Conservation (phyloP, 768 basidiomycete species). For the Phaeotremella skinneri region DNA sequence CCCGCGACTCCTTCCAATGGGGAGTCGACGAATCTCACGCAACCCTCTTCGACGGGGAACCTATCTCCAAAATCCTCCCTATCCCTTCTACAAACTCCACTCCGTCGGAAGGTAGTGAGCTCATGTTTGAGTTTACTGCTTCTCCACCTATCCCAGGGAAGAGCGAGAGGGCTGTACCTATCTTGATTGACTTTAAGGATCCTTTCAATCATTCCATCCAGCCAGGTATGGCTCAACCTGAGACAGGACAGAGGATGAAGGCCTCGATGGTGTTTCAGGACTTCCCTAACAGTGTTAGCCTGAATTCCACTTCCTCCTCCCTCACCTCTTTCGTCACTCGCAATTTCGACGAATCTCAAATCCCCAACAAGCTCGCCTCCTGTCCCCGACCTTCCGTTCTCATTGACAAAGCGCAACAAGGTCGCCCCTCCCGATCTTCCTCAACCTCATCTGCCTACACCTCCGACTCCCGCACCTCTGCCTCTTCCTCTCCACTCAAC, state of each 20-base stretch:
- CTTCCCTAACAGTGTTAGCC: slow-evolving; percentile 1
- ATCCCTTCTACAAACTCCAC: slow-evolving; percentile 4
- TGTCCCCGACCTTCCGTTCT: not conserved
- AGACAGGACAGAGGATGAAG: not conserved
- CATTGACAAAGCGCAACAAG: too few species aligned
- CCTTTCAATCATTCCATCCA: slow-evolving; percentile 5
- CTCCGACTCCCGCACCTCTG: not conserved
- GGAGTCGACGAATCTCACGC: slow-evolving; percentile 13
- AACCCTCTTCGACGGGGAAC: slow-evolving; percentile 11
- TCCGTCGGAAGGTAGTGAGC: slow-evolving; percentile 1
- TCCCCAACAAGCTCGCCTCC: too few species aligned
- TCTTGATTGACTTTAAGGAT: slow-evolving; percentile 15
- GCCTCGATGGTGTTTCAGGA: slow-evolving; percentile 10
- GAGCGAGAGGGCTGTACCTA: slow-evolving; percentile 4
- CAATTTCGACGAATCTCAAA: not conserved
- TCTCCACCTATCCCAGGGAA: not conserved
- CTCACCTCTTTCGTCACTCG: slow-evolving; percentile 1
- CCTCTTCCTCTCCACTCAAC: slow-evolving; percentile 14
- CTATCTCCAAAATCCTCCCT: slow-evolving; percentile 10
- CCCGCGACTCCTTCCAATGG: slow-evolving; percentile 2
- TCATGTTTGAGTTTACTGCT: slow-evolving; percentile 12
- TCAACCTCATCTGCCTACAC: not conserved
- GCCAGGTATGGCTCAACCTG: not conserved
- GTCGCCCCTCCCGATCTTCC: not conserved
- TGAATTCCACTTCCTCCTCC: slow-evolving; percentile 7